Conservation (phyloP, 352 stramenopile species). For the Phytophthora podocarpi region DNA sequence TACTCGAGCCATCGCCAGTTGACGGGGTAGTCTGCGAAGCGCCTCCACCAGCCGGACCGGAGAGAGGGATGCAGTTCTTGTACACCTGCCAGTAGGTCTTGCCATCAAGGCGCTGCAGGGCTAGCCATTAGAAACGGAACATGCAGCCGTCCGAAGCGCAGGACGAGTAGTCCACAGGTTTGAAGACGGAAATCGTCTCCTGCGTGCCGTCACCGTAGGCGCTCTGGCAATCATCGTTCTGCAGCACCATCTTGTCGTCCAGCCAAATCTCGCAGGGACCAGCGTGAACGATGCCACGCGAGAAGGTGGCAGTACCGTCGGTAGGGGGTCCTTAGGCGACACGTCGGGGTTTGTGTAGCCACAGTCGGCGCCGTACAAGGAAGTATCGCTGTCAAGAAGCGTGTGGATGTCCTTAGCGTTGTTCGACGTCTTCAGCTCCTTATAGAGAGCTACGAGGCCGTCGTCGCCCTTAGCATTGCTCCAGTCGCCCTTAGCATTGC, state of each 20-base stretch:
- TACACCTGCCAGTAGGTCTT: slow-evolving; percentile 42
- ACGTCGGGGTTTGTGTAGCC: slow-evolving; percentile 35
- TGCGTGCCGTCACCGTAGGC: slow-evolving; percentile 30
- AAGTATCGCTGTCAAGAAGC: slow-evolving; percentile 30
- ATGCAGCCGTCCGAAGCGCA: slow-evolving; percentile 34
- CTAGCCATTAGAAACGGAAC: slow-evolving; percentile 44
- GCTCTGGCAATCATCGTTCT: slow-evolving; percentile 40
- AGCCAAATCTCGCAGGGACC: slow-evolving; percentile 41
- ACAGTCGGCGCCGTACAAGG: slow-evolving; percentile 32
- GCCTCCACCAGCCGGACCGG: slow-evolving; percentile 17
- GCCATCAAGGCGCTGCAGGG: slow-evolving; percentile 28
- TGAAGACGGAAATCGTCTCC: slow-evolving; percentile 34
- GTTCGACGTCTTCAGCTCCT: slow-evolving; percentile 28
- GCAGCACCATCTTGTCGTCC: slow-evolving; percentile 31
- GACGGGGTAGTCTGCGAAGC: slow-evolving; percentile 20
- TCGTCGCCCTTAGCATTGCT: slow-evolving; percentile 19
- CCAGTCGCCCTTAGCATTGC: slow-evolving; percentile 25
- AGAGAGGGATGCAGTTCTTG: slow-evolving; percentile 37
- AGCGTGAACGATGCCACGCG: slow-evolving; percentile 30
- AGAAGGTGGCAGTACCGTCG: slow-evolving; percentile 32
- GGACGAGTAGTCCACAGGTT: slow-evolving; percentile 39
- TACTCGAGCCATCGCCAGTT: slow-evolving; percentile 13
- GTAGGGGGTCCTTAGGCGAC: slow-evolving; percentile 18
- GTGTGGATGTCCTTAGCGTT: slow-evolving; percentile 32
- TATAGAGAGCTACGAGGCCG: slow-evolving; percentile 24